These are phyloP conservation scores for Apiospora saccharicola DNA, from an alignment of 2,329 filamentous ascomycete species.

Conservation along the genomic window DNA sequence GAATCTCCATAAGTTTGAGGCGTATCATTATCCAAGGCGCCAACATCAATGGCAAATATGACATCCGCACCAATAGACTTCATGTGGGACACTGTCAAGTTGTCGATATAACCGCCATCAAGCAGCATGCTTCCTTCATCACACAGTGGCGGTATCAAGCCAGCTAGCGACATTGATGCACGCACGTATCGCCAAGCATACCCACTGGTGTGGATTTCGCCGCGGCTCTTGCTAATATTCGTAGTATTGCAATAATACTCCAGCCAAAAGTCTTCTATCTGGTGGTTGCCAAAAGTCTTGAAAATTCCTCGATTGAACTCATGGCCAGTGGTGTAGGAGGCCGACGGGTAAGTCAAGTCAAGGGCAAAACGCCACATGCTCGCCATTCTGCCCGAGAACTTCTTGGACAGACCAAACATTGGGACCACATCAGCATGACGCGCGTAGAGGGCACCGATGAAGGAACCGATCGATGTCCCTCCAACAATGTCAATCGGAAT, in stretches of 20 bases:
- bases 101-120: slow-evolving; percentile 97
- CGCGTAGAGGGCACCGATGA: slow-evolving; percentile 94
- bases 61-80: slow-evolving; percentile 90
- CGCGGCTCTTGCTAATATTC: slow-evolving; percentile 93
- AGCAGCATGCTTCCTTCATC: slow-evolving; percentile 97
- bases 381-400: slow-evolving; percentile 97
- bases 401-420: slow-evolving; percentile 96
- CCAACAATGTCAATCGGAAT: slow-evolving; percentile 96
- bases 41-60: slow-evolving; percentile 96
- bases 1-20: slow-evolving; percentile 95
- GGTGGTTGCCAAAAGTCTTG: slow-evolving; percentile 95
- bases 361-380: slow-evolving; percentile 99
- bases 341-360: slow-evolving; percentile 94
- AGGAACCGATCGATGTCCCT: slow-evolving; percentile 94
- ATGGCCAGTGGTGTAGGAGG: slow-evolving; percentile 96
- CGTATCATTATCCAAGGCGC: slow-evolving; percentile 87
- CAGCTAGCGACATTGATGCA: slow-evolving; percentile 95
- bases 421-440: slow-evolving; percentile 96
- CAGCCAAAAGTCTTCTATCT: slow-evolving; percentile 99
- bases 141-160: slow-evolving; percentile 89
- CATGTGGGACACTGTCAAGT: slow-evolving; percentile 97
- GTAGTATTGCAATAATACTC: slow-evolving; percentile 99
- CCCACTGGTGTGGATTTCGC: slow-evolving; percentile 92
- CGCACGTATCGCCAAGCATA: slow-evolving; percentile 98
- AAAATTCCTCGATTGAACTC: slow-evolving; percentile 99